These are phyloP conservation scores for Cavenderia fasciculata DNA, from an alignment of 78 protist species.

Conservation along the genomic window DNA sequence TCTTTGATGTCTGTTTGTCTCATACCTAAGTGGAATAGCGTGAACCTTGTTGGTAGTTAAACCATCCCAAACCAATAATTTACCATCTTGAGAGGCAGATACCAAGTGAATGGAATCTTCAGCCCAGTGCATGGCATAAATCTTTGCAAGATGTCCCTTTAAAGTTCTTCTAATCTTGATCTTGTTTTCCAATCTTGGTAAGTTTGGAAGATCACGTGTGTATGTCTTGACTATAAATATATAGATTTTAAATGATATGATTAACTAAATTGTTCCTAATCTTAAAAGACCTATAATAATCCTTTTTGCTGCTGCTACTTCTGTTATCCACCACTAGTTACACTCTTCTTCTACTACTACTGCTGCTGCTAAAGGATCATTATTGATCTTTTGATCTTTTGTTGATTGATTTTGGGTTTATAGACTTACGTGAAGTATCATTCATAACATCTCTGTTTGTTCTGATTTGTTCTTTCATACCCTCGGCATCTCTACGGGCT, in stretches of 20 bases:
- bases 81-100: slow-evolving; percentile 97
- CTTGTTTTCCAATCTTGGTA: slow-evolving; percentile 78
- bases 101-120: slow-evolving; percentile 90
- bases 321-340: neutral
- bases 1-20: neutral
- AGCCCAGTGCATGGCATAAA: slow-evolving; percentile 97
- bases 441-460: slow-evolving; percentile 80
- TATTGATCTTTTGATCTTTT: too few relatives aligned
- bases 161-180: slow-evolving; percentile 84
- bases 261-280: neutral
- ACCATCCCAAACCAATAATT: slow-evolving; percentile 97
- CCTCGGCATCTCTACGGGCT: slow-evolving; percentile 79
- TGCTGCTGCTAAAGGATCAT: too few relatives aligned
- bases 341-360: neutral
- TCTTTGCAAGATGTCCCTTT: slow-evolving; percentile 96
- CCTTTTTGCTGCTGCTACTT: neutral
- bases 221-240: slow-evolving; percentile 58
- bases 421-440: slow-evolving; percentile 75
- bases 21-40: slow-evolving; percentile 93
- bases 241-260: too few relatives aligned
- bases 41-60: slow-evolving; percentile 87
- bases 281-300: neutral
- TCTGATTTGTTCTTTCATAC: slow-evolving; percentile 78
- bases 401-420: neutral
- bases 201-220: slow-evolving; percentile 74